Evolutionary conservation across 2,329 filamentous ascomycete genomes (phyloP), one percentile per base, ranked within the genome.

Genomic region (Botrytis paeoniae): DNA sequence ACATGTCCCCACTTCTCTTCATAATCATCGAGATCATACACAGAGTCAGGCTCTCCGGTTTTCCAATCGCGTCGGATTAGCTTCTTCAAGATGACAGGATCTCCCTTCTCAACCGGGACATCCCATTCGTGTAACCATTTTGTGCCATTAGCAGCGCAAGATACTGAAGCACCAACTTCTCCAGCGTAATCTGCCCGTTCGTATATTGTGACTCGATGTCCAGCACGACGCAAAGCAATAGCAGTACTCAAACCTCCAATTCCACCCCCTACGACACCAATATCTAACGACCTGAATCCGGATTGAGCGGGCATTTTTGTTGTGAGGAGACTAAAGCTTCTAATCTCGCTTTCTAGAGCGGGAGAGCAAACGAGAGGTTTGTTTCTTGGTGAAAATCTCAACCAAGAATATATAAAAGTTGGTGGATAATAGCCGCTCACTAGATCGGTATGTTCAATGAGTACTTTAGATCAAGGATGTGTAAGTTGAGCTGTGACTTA

Each of bases 41-140:
- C 32, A 37, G 57, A 63, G 35, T 89, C 86, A 0, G 88, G 86
- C 81, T 92, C 87, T 0, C 90, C 90, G 1, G 89, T 92, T 79
- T 88, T 86, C 90, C 90, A 92, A 81, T 92, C 89, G 5, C 87
- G 86, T 80, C 89, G 91, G 82, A 92, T 92, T 65, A 92, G 85
- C 78, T 89, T 89, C 80, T 84, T 85, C 69, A 92, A 81, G 0
- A 91, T 83, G 3, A 92, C 90, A 0, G 89, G 89, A 72, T 92
- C 88, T 6, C 89, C 90, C 78, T 88, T 88, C 22, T 82, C 83
- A 1, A 92, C 83, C 76, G 92, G 88, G 1, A 92, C 88, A 0
- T 83, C 83, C 90, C 90, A 92, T 79, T 91, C 89, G 75, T 90
- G 86, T 14, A 92, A 82, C 89, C 89, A 92, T 48, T 89, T 85